Evolutionary conservation across 495 filamentous ascomycete species (phyloP).

Genomic region (Cercophora sp.): DNA sequence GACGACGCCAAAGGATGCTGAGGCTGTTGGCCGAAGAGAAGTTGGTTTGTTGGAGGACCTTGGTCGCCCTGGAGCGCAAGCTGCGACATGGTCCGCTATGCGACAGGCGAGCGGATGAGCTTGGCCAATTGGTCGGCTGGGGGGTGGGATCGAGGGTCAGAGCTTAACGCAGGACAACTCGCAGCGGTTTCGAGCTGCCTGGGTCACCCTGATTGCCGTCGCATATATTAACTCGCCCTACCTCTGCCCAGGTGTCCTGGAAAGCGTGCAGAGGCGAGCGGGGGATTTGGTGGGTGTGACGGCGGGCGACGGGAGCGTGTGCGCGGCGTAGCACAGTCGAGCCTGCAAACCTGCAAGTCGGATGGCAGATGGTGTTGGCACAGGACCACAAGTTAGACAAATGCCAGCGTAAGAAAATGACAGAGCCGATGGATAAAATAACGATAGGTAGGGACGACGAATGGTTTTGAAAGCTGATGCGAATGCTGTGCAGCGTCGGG

Average conservation of each 20-base stretch:
- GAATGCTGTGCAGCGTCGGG: too few relatives aligned
- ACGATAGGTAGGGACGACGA: not conserved
- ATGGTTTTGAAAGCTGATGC: not conserved
- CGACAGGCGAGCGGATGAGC: slow-evolving; percentile 20
- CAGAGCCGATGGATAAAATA: slow-evolving; percentile 6
- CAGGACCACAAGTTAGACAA: too few relatives aligned
- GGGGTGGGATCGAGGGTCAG: slow-evolving; percentile 23
- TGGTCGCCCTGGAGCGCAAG: slow-evolving; percentile 38
- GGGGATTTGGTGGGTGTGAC: not conserved
- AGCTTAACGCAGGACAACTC: slow-evolving; percentile 37
- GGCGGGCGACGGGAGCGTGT: not conserved
- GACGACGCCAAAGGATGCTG: slow-evolving; percentile 22
- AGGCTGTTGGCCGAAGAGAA: slow-evolving; percentile 24
- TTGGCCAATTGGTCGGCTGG: slow-evolving; percentile 29
- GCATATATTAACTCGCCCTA: slow-evolving; percentile 34
- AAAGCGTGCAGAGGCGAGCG: slow-evolving; percentile 2
- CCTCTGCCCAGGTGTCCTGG: slow-evolving; percentile 12
- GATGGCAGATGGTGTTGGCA: not conserved
- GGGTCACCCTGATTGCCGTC: slow-evolving; percentile 46
- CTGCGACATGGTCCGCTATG: slow-evolving; percentile 45
- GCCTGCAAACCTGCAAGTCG: not conserved
- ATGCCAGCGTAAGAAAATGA: not conserved
- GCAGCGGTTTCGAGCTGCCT: slow-evolving; percentile 45
- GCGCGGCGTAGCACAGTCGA: slow-evolving; percentile 8
- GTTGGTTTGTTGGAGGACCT: slow-evolving; percentile 33